Evolutionary conservation across 352 stramenopile genomes (phyloP), one percentile per base, ranked within the genome.

Genomic region (Pythium scleroteichum): DNA sequence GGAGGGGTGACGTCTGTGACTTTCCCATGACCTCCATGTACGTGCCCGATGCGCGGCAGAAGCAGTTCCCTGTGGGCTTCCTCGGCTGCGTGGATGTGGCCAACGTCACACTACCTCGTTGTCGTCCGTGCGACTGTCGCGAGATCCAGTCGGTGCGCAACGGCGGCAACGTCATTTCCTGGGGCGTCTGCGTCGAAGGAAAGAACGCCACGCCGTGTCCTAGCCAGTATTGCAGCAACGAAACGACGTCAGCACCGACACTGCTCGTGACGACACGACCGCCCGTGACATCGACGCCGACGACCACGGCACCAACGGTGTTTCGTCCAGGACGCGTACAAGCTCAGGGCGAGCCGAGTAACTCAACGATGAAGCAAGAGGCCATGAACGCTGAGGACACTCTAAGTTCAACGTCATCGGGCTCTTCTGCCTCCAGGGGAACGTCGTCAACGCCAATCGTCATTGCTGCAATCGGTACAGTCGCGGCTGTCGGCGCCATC

Each of bases 181-280:
- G 45, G 32, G 55, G 55, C 35, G 44, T 51, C 49, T 66, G 48
- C 17, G 19, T 44, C 5, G 44, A 50, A 32, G 44, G 19, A 12
- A 50, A 17, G 44, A 32, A 50, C 19, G 44, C 20, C 16, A 17
- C 20, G 10, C 9, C 44, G 20, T 50, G 44, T 44, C 38, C 14
- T 4, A 44, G 38, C 14, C 38, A 20, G 38, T 44, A 19, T 20
- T 44, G 38, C 38, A 13, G 38, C 4, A 20, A 17, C 38, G 14
- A n/a, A 7, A 20, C 38, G 38, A 44, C 6, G 38, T 20, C 14
- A n/a, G n/a, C n/a, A n/a, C n/a, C n/a, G 4, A 44, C 6, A 6
- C 5, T 20, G 38, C 38, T 13, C 6, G 17, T 20, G 5, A 44
- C 38, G 13, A 20, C 38, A 20, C 38, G 4, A 13, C 38, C 38